Conservation (phyloP, 768 basidiomycete species). For the Termitomyces sp. region DNA sequence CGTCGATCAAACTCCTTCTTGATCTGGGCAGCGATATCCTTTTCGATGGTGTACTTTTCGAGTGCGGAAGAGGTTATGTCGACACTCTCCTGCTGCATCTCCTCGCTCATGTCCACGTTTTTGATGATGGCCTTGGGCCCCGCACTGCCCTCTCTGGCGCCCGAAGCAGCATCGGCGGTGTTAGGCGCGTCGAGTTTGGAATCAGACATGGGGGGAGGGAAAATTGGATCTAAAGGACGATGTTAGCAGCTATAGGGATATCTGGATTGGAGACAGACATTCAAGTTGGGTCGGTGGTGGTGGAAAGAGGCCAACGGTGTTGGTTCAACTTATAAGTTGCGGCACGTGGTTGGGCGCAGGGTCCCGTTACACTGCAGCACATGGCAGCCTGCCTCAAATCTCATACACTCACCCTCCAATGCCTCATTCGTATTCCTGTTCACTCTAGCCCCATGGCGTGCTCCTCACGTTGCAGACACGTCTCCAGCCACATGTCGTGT, state of each 20-base stretch:
- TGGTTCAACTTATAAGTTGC: conserved; percentile 18
- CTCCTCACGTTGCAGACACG: conserved; percentile 17
- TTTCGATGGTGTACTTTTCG: conserved; percentile 93
- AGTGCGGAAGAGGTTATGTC: conserved; percentile 84
- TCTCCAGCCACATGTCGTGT: conserved; percentile 16
- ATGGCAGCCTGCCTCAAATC: conserved; percentile 16
- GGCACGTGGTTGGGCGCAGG: conserved; percentile 23
- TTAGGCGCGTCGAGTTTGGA: conserved; percentile 56
- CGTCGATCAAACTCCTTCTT: conserved; percentile 97
- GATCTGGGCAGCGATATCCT: conserved; percentile 96
- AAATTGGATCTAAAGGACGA: conserved; percentile 9
- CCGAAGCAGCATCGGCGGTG: conserved; percentile 50
- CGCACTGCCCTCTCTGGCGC: conserved; percentile 34
- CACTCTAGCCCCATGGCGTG: conserved; percentile 14
- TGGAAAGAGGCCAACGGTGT: conserved; percentile 17
- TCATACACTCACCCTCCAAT: conserved; percentile 4
- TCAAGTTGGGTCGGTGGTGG: conserved; percentile 13
- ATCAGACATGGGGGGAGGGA: conserved; percentile 41
- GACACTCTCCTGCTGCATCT: conserved; percentile 94
- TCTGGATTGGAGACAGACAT: conserved; percentile 11
- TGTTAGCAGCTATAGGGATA: conserved; percentile 8
- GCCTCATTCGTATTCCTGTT: conserved; percentile 20
- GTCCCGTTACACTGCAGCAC: conserved; percentile 11
- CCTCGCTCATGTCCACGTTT: conserved; percentile 95
- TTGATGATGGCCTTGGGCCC: conserved; percentile 89